Percentiles rank a stretch among this genome's conserved stretches.
These are phyloP conservation scores for Suillus subalutaceus DNA, from an alignment of 768 basidiomycete species.

Conservation along the genomic window DNA sequence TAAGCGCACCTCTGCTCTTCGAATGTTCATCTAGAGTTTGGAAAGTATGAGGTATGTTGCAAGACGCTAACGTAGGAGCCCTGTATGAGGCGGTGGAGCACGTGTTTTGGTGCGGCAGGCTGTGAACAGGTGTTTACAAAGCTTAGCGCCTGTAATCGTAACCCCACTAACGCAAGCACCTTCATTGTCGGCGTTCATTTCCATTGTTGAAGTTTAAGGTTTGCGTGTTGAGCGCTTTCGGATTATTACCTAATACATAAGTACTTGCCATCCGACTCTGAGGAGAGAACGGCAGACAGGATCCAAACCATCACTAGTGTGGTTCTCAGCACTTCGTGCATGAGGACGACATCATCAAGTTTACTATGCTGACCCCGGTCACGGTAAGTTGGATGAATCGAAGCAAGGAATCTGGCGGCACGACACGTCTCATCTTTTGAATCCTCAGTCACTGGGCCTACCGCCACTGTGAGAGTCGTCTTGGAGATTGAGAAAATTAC, in stretches of 20 bases:
- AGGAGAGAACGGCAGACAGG: not conserved
- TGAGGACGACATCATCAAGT: not conserved
- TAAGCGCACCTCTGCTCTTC: conserved; percentile 30
- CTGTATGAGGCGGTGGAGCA: not conserved
- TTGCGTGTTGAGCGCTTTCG: not conserved
- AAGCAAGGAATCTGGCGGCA: not conserved
- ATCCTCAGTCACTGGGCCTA: not conserved
- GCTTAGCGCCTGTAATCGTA: conserved; percentile 3
- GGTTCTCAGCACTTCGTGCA: not conserved
- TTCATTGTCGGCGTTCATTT: conserved; percentile 2
- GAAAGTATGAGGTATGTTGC: not conserved
- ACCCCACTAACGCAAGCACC: not conserved
- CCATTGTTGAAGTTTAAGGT: not conserved
- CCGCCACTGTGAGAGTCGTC: not conserved
- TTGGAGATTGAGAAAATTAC: not conserved
- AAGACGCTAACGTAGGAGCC: not conserved
- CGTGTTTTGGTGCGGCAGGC: not conserved
- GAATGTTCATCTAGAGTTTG: conserved; percentile 30
- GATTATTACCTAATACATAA: conserved; percentile 1
- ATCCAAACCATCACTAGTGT: not conserved
- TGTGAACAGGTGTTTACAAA: conserved; percentile 5
- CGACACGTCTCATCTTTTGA: not conserved
- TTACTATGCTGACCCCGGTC: not conserved
- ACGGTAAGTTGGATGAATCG: not conserved
- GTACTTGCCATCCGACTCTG: not conserved